Evolutionary conservation across 306 rosid genomes (phyloP).

Genomic region (Sindora glabra): DNA sequence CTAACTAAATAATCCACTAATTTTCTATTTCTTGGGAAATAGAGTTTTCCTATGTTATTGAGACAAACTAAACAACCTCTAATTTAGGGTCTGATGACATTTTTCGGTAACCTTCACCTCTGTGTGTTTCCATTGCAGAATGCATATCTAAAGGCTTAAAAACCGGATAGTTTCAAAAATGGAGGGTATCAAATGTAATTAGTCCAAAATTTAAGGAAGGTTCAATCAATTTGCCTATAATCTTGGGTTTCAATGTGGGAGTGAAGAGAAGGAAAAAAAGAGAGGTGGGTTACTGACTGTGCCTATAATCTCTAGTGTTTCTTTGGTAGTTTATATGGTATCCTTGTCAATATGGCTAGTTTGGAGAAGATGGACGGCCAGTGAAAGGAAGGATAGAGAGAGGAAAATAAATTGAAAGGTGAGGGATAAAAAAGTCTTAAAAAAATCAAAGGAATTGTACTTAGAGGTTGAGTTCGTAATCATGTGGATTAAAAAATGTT

Average conservation of each 20-base stretch:
- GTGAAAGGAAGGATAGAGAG: slow-evolving; percentile 22
- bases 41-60: too few relatives aligned
- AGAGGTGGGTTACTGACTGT: slow-evolving; percentile 18
- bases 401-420: too few relatives aligned
- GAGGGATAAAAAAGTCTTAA: too few relatives aligned
- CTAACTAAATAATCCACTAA: too few relatives aligned
- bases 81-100: slow-evolving; percentile 55
- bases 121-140: slow-evolving; percentile 47
- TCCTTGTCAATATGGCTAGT: slow-evolving; percentile 38
- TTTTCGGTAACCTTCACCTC: slow-evolving; percentile 45
- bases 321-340: slow-evolving; percentile 31
- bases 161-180: slow-evolving; percentile 9
- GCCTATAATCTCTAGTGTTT: slow-evolving; percentile 28
- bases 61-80: too few relatives aligned
- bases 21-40: too few relatives aligned
- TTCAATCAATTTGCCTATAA: too few relatives aligned
- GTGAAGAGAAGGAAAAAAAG: neutral
- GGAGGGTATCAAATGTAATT: slow-evolving; percentile 6
- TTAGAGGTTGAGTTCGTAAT: too few relatives aligned
- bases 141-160: slow-evolving; percentile 39
- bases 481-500: too few relatives aligned
- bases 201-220: too few relatives aligned
- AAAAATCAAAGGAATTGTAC: too few relatives aligned
- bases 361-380: slow-evolving; percentile 17
- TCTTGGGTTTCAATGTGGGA: neutral